Evolutionary conservation across 2,329 filamentous ascomycete species (phyloP), one percentile per base, ranked within the genome.

Genomic region (Falciphora oryzae): DNA sequence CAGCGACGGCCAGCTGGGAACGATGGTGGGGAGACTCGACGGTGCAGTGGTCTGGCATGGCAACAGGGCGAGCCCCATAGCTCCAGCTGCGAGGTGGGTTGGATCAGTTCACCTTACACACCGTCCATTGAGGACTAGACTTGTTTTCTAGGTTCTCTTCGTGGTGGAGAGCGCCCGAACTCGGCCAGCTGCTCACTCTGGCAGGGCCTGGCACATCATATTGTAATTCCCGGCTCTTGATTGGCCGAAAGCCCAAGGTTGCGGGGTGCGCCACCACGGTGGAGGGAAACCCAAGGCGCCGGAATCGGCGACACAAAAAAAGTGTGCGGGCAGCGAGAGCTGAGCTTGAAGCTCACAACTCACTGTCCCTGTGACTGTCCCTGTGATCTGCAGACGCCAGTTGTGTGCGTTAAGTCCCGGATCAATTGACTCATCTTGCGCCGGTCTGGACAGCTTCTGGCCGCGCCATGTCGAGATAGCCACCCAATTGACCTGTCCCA

Each of bases 401-500:
- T 29, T 32, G 10, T 35, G 32, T 29, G 14, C 13, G 16, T 13
- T 22, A 31, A 32, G 29, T 38, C 27, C 22, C 35, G 16, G 11
- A 11, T 29, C 22, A 44, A 50, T 63, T 44, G 56, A 59, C 29
- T 63, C 56, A 58, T 35, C 50, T 13, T 63, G 18, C 22, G 61
- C 22, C 6, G 27, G n/a, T 32, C 61, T 14, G 27, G 8, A 6
- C 60, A 62, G 25, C 14, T 59, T 61, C 27, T 57, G 59, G 27
- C 22, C 57, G 61, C 57, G 62, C 59, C 31, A 65, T 62, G 64
- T 63, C 63, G 64, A 65, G 25, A 57, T 63, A 28, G 61, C 25
- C 13, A 59, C 63, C 63, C 66, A 65, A 68, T 70, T 70, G 68
- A 53, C 44, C 59, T 53, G 35, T 63, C 29, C 35, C 44, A 59